phyloP scores from a whole-genome alignment of 306 rosid genomes.

The Alnus rubra region DNA sequence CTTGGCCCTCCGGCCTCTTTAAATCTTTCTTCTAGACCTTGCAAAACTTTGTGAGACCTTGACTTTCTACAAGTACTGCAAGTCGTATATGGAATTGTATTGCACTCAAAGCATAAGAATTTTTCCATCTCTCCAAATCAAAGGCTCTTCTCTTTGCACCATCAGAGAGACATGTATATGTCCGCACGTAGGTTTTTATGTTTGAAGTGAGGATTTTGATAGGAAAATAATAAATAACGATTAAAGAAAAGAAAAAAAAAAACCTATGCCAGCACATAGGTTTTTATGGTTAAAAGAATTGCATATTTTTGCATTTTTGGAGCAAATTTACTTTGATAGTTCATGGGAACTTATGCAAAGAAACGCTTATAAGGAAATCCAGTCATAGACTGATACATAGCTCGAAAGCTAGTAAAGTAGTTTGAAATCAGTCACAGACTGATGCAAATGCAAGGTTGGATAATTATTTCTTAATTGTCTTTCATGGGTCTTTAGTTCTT shows the following conservation, averaged over 20 bases:
- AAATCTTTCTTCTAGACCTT: conserved; percentile 57
- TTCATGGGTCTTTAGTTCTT: too few species aligned
- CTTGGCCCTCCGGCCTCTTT: conserved; percentile 58
- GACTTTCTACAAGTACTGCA: conserved; percentile 32
- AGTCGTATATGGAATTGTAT: conserved; percentile 46
- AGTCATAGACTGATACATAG: too few species aligned
- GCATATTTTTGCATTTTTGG: too few species aligned
- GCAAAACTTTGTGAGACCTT: conserved; percentile 42
- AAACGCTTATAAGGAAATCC: too few species aligned
- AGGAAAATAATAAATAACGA: neutral
- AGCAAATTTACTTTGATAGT: too few species aligned
- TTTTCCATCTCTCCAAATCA: conserved; percentile 55
- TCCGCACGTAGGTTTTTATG: conserved; percentile 21
- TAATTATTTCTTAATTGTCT: too few species aligned
- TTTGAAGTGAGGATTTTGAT: neutral
- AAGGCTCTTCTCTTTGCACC: conserved; percentile 62
- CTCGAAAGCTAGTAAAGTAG: too few species aligned
- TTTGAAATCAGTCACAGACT: too few species aligned
- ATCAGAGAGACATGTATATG: neutral
- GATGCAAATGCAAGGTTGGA: too few species aligned
- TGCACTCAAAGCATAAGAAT: conserved; percentile 70
- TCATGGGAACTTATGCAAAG: too few species aligned
- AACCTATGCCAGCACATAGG: neutral
- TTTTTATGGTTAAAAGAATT: too few species aligned
- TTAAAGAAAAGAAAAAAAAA: neutral